Conservation (phyloP, 768 basidiomycete species). For the Leccinellum rugosiceps region DNA sequence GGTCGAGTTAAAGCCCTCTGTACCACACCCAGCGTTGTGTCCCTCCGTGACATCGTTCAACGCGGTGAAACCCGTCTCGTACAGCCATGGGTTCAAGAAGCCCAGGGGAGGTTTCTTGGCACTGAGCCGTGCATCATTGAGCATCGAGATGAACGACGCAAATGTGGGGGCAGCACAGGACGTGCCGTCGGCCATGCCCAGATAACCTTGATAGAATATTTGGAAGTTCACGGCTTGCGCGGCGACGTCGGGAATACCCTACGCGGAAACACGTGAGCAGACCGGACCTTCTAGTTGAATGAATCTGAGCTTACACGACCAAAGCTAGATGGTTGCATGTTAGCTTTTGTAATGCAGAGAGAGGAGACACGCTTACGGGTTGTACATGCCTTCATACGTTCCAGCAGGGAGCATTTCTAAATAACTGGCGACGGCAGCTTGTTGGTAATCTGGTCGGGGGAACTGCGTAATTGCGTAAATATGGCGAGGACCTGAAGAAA, state of each 20-base stretch:
- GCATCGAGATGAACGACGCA: slow-evolving; percentile 40
- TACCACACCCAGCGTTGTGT: slow-evolving; percentile 55
- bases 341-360: too few relatives aligned
- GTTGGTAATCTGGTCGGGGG: slow-evolving; percentile 52
- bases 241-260: slow-evolving; percentile 64
- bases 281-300: background rate
- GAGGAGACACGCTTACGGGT: slow-evolving; percentile 38
- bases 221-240: slow-evolving; percentile 53
- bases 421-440: slow-evolving; percentile 41
- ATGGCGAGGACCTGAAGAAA: slow-evolving; percentile 2
- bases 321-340: background rate
- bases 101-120: slow-evolving; percentile 39
- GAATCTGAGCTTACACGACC: slow-evolving; percentile 39
- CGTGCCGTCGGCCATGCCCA: slow-evolving; percentile 53
- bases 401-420: slow-evolving; percentile 27
- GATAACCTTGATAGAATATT: slow-evolving; percentile 41
- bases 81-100: slow-evolving; percentile 65
- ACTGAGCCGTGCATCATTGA: slow-evolving; percentile 59
- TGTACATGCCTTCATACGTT: slow-evolving; percentile 55
- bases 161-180: slow-evolving; percentile 43
- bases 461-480: slow-evolving; percentile 39
- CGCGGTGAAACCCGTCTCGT: slow-evolving; percentile 29
- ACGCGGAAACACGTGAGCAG: background rate
- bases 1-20: slow-evolving; percentile 25
- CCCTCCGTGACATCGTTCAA: slow-evolving; percentile 62